Conservation (phyloP, 2,329 filamentous ascomycete species). For the Epichloe amarillans region DNA sequence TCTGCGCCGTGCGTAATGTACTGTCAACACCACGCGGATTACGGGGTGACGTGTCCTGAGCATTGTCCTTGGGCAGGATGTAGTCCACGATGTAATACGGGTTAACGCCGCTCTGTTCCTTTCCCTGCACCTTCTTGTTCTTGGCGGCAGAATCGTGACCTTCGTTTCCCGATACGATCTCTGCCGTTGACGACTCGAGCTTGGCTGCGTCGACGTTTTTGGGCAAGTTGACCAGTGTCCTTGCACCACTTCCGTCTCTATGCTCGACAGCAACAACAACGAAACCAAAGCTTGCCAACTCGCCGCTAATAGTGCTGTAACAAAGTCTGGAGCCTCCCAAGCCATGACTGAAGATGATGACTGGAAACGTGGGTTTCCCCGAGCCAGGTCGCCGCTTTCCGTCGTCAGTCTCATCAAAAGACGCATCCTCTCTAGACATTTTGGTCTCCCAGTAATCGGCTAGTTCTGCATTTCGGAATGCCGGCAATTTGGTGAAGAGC, state of each 20-base stretch:
- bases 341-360: slow-evolving; percentile 55
- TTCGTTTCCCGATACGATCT: slow-evolving; percentile 11
- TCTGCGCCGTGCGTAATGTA: slow-evolving; percentile 46
- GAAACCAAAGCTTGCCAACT: slow-evolving; percentile 54
- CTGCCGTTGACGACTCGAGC: slow-evolving; percentile 16
- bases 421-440: slow-evolving; percentile 20
- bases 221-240: slow-evolving; percentile 46
- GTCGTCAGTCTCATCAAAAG: slow-evolving; percentile 13
- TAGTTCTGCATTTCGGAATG: slow-evolving; percentile 45
- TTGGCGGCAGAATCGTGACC: slow-evolving; percentile 13
- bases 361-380: slow-evolving; percentile 38
- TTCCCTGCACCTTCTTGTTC: slow-evolving; percentile 16
- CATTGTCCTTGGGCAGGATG: slow-evolving; percentile 46
- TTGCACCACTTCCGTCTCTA: slow-evolving; percentile 48
- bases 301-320: slow-evolving; percentile 49
- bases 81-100: slow-evolving; percentile 43
- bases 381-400: slow-evolving; percentile 12
- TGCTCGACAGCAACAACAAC: slow-evolving; percentile 53
- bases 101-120: slow-evolving; percentile 15
- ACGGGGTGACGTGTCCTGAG: slow-evolving; percentile 34
- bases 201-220: slow-evolving; percentile 22
- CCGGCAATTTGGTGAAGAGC: slow-evolving; percentile 52
- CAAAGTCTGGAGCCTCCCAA: slow-evolving; percentile 49
- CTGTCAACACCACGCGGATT: slow-evolving; percentile 47
- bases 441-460: slow-evolving; percentile 40